Evolutionary conservation across 345 rosid species (phyloP).

Genomic region (Noccaea caerulescens): DNA sequence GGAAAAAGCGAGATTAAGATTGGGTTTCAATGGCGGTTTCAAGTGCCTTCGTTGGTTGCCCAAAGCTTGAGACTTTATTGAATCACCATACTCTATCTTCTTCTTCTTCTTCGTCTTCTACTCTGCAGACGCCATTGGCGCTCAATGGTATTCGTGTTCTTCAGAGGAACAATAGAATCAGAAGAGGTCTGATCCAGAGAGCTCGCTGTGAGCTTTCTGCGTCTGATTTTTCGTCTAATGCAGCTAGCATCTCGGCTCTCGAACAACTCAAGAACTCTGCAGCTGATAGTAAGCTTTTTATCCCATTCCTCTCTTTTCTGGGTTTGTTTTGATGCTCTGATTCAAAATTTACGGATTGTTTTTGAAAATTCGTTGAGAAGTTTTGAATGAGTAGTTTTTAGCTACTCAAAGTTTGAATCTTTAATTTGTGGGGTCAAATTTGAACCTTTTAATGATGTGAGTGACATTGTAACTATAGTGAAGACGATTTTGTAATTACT

Average conservation of each 20-base stretch:
- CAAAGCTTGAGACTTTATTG: slow-evolving; percentile 52
- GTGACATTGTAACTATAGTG: neutral
- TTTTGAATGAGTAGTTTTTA: neutral
- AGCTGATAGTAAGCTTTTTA: slow-evolving; percentile 52
- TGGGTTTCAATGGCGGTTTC: slow-evolving; percentile 52
- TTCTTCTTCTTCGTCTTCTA: slow-evolving; percentile 35
- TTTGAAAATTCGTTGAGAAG: neutral
- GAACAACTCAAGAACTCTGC: slow-evolving; percentile 74
- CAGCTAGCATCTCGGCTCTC: slow-evolving; percentile 60
- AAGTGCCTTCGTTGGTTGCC: slow-evolving; percentile 50
- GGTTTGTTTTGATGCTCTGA: neutral
- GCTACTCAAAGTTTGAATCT: slow-evolving; percentile 5
- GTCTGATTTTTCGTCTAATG: slow-evolving; percentile 42
- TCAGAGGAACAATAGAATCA: slow-evolving; percentile 39
- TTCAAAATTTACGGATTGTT: neutral
- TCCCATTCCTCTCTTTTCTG: neutral
- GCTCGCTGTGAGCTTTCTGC: slow-evolving; percentile 52
- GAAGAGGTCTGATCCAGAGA: slow-evolving; percentile 43
- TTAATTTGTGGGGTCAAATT: neutral
- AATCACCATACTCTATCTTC: slow-evolving; percentile 46
- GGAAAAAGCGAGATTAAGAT: neutral
- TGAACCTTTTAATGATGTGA: neutral
- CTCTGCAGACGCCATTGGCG: slow-evolving; percentile 43
- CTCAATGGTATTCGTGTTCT: slow-evolving; percentile 40
- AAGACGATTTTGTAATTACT: no score